These are phyloP conservation scores for Trichoderma arundinaceum DNA, from an alignment of 2,329 filamentous ascomycete species.

Conservation along the genomic window DNA sequence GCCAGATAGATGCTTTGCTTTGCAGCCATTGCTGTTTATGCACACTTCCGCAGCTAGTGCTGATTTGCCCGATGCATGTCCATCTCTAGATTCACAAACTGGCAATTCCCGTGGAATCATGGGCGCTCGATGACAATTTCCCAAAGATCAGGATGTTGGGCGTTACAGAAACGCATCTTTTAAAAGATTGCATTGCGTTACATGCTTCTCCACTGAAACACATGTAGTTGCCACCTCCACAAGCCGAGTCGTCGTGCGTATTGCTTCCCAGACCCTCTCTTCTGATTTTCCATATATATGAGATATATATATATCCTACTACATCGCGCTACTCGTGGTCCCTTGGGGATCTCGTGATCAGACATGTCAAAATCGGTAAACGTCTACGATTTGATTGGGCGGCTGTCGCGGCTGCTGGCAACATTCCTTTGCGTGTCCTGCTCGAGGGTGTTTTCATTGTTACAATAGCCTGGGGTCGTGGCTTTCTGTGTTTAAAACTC, in stretches of 20 bases:
- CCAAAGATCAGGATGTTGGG: no score
- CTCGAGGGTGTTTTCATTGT: neutral
- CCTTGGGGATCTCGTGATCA: slow-evolving; percentile 22
- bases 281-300: neutral
- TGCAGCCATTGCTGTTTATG: neutral
- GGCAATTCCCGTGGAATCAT: neutral
- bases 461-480: neutral
- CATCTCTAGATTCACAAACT: neutral
- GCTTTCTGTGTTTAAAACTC: neutral
- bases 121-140: neutral
- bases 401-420: neutral
- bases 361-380: slow-evolving; percentile 12
- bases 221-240: slow-evolving; percentile 8
- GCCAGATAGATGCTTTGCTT: neutral
- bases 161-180: neutral
- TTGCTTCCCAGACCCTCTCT: neutral
- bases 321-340: slow-evolving; percentile 19
- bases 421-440: neutral
- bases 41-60: neutral
- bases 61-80: neutral
- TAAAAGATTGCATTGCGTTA: neutral
- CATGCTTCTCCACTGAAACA: neutral
- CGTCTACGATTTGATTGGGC: slow-evolving; percentile 12
- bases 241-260: neutral
- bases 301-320: neutral